Evolutionary conservation across 2,329 filamentous ascomycete species (phyloP).

Genomic region (Curvularia sp.): DNA sequence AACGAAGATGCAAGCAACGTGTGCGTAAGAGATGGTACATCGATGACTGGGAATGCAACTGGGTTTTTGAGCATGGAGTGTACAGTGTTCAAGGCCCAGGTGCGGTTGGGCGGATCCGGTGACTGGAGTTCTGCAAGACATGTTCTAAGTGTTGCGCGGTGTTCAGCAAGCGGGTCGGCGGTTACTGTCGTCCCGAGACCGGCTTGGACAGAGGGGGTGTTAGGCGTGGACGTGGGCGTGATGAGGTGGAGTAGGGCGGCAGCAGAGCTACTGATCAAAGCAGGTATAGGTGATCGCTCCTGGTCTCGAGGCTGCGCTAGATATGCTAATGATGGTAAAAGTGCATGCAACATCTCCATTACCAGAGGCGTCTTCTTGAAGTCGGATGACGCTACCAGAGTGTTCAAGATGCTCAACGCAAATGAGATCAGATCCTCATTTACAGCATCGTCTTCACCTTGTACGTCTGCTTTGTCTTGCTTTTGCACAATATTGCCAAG

Average conservation of each 20-base stretch:
- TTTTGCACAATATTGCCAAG: constrained; percentile 37
- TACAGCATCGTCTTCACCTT: not conserved
- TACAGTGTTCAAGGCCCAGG: constrained; percentile 46
- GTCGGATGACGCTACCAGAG: constrained; percentile 44
- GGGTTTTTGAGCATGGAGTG: constrained; percentile 59
- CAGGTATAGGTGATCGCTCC: constrained; percentile 16
- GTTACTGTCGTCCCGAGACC: constrained; percentile 43
- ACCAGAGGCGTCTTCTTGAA: constrained; percentile 43
- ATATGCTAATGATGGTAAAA: constrained; percentile 32
- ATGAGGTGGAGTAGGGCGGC: constrained; percentile 59
- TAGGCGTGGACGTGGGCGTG: constrained; percentile 62
- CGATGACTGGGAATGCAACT: constrained; percentile 64
- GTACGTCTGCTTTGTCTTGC: not conserved
- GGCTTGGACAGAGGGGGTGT: constrained; percentile 19
- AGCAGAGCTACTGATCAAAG: constrained; percentile 38
- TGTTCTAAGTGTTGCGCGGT: constrained; percentile 34
- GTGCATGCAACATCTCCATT: constrained; percentile 18
- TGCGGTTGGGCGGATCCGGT: constrained; percentile 47
- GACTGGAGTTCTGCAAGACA: constrained; percentile 42
- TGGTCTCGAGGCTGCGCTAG: constrained; percentile 24
- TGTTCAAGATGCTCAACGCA: constrained; percentile 52
- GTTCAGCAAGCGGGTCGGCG: constrained; percentile 59
- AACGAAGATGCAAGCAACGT: constrained; percentile 71
- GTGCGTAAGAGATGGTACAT: constrained; percentile 70
- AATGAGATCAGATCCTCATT: constrained; percentile 51